Evolutionary conservation across 2,329 filamentous ascomycete genomes (phyloP), one percentile per base, ranked within the genome.

Genomic region (Hypomyces perniciosus): DNA sequence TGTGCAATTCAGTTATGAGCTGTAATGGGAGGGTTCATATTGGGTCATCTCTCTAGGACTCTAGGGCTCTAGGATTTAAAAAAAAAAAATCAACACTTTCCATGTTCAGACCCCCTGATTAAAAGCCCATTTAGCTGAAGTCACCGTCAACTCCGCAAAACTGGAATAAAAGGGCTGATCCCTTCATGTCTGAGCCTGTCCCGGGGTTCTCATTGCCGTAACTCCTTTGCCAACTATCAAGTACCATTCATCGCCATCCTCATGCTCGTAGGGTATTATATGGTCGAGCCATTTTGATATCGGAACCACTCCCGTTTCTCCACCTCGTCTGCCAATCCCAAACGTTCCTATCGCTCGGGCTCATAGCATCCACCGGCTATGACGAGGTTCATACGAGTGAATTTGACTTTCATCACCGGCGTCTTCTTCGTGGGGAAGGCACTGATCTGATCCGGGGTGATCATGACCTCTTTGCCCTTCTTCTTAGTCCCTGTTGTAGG

Each of bases 371-470:
- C 90, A 43, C 88, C 90, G 26, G 90, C 90, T 54, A 97, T 76
- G 9, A 96, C 86, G 57, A 97, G 70, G 66, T 99, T 99, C 89
- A 96, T 96, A 54, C 90, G 78, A 4, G 93, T 97, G 62, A 96
- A 96, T 62, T 86, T 83, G 48, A 95, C 91, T 70, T 92, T 93
- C 69, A 95, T 88, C 8, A 97, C 88, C 0, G 92, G 91, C 12
- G 87, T 92, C 72, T 95, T 96, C 79, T 99, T 99, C 4, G 93
- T 97, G 1, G 90, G 85, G 65, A 96, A 97, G 1, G 89, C 91
- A 57, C 84, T 90, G 70, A 99, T 95, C 70, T 97, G 93, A 64
- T 99, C 93, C 0, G 90, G 85, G 0, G 86, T 91, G 41, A 96
- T 86, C 61, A 89, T 88, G 4, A 90, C 88, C 61, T 96, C 92